A percentile compares a stretch with the other conserved stretches of the same genome.
These are phyloP conservation scores for Neurospora sp. DNA, from an alignment of 495 filamentous ascomycete species.

Conservation along the genomic window DNA sequence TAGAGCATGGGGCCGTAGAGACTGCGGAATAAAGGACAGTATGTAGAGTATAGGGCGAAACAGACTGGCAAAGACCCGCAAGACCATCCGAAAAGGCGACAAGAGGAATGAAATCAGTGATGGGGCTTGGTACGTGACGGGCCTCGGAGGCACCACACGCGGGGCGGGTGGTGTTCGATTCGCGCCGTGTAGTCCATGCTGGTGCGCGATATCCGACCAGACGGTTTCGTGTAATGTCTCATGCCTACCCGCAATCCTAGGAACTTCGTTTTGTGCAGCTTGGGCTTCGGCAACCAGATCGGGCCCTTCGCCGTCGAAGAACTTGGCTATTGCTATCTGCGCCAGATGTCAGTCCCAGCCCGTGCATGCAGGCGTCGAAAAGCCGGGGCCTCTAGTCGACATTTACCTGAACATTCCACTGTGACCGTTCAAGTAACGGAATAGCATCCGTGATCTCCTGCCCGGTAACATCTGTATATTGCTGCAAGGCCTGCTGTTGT, in stretches of 20 bases:
- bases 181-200: background rate
- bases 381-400: background rate
- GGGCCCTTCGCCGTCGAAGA: conserved; percentile 90
- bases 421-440: conserved; percentile 66
- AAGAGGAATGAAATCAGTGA: conserved; percentile 69
- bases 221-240: conserved; percentile 62
- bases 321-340: conserved; percentile 89
- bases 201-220: conserved; percentile 9
- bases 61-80: conserved; percentile 52
- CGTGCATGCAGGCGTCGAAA: background rate
- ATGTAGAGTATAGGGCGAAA: conserved; percentile 72
- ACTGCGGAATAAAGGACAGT: conserved; percentile 39
- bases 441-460: conserved; percentile 71
- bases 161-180: conserved; percentile 54
- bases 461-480: conserved; percentile 79
- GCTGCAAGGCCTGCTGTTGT: conserved; percentile 74
- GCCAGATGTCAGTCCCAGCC: background rate
- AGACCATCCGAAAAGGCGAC: conserved; percentile 70
- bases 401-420: conserved; percentile 91
- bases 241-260: conserved; percentile 45
- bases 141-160: conserved; percentile 65
- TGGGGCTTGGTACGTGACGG: conserved; percentile 54
- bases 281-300: conserved; percentile 72
- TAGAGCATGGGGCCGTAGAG: conserved; percentile 54
- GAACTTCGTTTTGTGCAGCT: conserved; percentile 48